Evolutionary conservation across 176 grass and related monocot genomes (phyloP), one percentile per base, ranked within the genome.

Genomic region (Bolboschoenus planiculmis): DNA sequence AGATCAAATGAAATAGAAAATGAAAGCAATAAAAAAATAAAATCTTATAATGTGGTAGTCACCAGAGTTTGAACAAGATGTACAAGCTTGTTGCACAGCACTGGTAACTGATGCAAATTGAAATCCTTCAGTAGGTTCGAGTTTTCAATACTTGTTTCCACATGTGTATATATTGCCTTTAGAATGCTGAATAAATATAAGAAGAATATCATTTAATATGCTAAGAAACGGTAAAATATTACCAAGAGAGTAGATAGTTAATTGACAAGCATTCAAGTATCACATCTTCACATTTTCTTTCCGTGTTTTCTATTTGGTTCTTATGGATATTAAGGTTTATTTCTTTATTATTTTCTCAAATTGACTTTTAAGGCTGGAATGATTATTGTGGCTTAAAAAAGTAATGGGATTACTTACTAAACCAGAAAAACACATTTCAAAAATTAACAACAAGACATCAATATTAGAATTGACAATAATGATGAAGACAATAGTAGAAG

Each of bases 1-100:
- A 29, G 42, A 75, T 75, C 43, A 75, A 43, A 63, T 27, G 35
- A 66, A 60, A 16, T 85, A 34, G 30, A 63, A 30, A 67, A 29
- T 44, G 21, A 20, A 65, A 58, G 33, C 54, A 80, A 73, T 80
- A 82, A 1, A 82, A 1, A 80, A 43, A 43, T 26, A 61, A 60
- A 57, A 71, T n/a, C 56, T 48, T 67, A 47, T 84, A 84, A 36
- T 82, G 37, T 24, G 61, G 80, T 89, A 65, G 58, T 88, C 88
- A 97, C 95, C 95, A 97, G 84, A 88, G 90, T 78, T 39, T 97
- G 80, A 86, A 85, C 53, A 29, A 97, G 77, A 55, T 68, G 81
- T 58, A 84, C 86, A 83, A 97, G 86, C 65, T 94, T 97, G 58
- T 75, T 54, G 67, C 85, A 59, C 75, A 97, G 48, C 66, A 57